phyloP scores from a whole-genome alignment of 2,329 filamentous ascomycete genomes.

The Sclerotinia glacialis region DNA sequence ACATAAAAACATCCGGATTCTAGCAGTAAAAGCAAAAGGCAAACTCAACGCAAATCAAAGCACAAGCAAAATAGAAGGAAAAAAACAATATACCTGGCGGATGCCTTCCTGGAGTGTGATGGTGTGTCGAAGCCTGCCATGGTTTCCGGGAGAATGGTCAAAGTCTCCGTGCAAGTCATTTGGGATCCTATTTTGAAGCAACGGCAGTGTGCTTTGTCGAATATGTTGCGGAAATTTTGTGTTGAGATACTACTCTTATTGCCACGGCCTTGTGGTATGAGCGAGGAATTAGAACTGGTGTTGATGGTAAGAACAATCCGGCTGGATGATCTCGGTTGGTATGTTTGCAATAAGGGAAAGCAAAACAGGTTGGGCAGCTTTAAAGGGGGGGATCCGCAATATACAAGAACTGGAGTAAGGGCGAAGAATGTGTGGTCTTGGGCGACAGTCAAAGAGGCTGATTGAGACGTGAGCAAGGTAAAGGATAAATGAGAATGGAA shows the following conservation, averaged over 20 bases:
- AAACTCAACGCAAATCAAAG: constrained; percentile 24
- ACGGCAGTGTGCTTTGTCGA: constrained; percentile 23
- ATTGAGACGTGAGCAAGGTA: constrained; percentile 18
- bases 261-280: constrained; percentile 27
- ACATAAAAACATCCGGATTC: constrained; percentile 30
- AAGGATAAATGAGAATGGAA: constrained; percentile 26
- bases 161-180: constrained; percentile 40
- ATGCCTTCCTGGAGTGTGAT: constrained; percentile 35
- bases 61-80: constrained; percentile 25
- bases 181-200: constrained; percentile 26
- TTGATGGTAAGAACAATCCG: constrained; percentile 20
- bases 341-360: constrained; percentile 24
- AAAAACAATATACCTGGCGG: constrained; percentile 40
- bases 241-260: constrained; percentile 26
- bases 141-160: constrained; percentile 36
- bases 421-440: constrained; percentile 24
- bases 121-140: constrained; percentile 37
- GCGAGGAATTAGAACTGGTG: constrained; percentile 22
- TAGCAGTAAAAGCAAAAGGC: constrained; percentile 24
- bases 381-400: constrained; percentile 18
- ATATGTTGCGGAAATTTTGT: constrained; percentile 12
- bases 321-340: constrained; percentile 22
- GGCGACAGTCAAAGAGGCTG: constrained; percentile 25
- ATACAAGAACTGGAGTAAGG: constrained; percentile 19
- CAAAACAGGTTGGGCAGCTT: constrained; percentile 19